Evolutionary conservation across 2,329 filamentous ascomycete species (phyloP).

Genomic region (Sclerotinia nivalis): DNA sequence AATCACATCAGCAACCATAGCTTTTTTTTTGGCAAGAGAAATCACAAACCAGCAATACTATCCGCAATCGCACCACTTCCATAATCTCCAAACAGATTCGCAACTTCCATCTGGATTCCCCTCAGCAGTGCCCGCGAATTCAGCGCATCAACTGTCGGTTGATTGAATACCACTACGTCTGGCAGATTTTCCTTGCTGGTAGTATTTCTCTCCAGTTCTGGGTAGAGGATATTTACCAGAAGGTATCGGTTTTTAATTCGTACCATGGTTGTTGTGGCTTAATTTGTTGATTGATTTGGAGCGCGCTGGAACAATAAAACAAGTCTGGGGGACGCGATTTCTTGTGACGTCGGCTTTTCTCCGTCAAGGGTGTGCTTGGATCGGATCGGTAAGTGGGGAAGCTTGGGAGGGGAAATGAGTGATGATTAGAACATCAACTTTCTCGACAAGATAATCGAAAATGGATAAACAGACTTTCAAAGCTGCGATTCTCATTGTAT

Average conservation of each 20-base stretch:
- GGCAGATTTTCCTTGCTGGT: slow-evolving; percentile 47
- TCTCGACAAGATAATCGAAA: slow-evolving; percentile 17
- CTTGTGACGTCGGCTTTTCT: slow-evolving; percentile 19
- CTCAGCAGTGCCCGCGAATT: slow-evolving; percentile 65
- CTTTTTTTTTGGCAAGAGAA: neutral
- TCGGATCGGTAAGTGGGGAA: slow-evolving; percentile 17
- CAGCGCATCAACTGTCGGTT: slow-evolving; percentile 73
- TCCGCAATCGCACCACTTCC: slow-evolving; percentile 73
- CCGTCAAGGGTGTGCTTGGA: too few species aligned
- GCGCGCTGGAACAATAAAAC: slow-evolving; percentile 16
- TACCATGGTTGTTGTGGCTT: slow-evolving; percentile 64
- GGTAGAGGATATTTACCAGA: slow-evolving; percentile 91
- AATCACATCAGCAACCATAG: slow-evolving; percentile 9
- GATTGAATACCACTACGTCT: slow-evolving; percentile 70
- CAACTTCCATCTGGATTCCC: slow-evolving; percentile 69
- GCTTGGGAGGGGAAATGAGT: neutral
- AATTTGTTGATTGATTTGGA: neutral
- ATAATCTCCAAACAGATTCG: slow-evolving; percentile 82
- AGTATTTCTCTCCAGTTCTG: slow-evolving; percentile 48
- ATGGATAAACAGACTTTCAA: slow-evolving; percentile 55
- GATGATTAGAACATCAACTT: slow-evolving; percentile 1
- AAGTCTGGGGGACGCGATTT: slow-evolving; percentile 23
- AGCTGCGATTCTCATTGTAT: slow-evolving; percentile 81
- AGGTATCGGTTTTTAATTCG: slow-evolving; percentile 95
- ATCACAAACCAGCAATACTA: slow-evolving; percentile 62